phyloP scores from a whole-genome alignment of 345 rosid genomes.

The Brassica incana region DNA sequence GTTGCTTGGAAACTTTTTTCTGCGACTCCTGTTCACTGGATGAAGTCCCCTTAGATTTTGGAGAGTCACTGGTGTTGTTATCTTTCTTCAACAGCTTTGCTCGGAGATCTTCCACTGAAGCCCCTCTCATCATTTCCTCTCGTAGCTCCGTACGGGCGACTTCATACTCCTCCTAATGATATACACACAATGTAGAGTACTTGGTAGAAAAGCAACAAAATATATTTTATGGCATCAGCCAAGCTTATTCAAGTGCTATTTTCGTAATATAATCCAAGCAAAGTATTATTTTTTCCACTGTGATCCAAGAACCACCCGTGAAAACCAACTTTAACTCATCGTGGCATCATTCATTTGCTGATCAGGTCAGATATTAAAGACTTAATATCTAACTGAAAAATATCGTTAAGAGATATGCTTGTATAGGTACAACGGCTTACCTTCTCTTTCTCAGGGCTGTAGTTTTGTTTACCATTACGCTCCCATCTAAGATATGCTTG shows the following conservation, averaged over 20 bases:
- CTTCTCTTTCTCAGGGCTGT: conserved; percentile 63
- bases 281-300: not conserved
- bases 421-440: conserved; percentile 21
- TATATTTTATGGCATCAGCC: conserved; percentile 4
- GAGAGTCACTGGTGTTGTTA: conserved; percentile 44
- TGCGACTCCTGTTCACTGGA: conserved; percentile 44
- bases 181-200: conserved; percentile 12
- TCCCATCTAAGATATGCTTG: conserved; percentile 98
- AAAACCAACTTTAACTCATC: conserved; percentile 1
- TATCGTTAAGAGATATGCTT: conserved; percentile 4
- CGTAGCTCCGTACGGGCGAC: conserved; percentile 86
- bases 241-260: not conserved
- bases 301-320: conserved; percentile 18
- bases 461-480: conserved; percentile 89
- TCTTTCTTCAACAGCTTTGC: conserved; percentile 58
- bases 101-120: conserved; percentile 73
- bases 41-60: conserved; percentile 48
- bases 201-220: not conserved
- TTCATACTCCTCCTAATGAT: conserved; percentile 78
- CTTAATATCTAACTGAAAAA: conserved; percentile 8
- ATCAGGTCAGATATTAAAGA: conserved; percentile 4
- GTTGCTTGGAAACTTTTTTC: conserved; percentile 47
- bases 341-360: not conserved
- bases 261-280: not conserved
- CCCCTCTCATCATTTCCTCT: conserved; percentile 79